Percentiles rank a stretch among this genome's conserved stretches.
phyloP scores from a whole-genome alignment of 345 rosid species.

The Sisymbrium altissimum region DNA sequence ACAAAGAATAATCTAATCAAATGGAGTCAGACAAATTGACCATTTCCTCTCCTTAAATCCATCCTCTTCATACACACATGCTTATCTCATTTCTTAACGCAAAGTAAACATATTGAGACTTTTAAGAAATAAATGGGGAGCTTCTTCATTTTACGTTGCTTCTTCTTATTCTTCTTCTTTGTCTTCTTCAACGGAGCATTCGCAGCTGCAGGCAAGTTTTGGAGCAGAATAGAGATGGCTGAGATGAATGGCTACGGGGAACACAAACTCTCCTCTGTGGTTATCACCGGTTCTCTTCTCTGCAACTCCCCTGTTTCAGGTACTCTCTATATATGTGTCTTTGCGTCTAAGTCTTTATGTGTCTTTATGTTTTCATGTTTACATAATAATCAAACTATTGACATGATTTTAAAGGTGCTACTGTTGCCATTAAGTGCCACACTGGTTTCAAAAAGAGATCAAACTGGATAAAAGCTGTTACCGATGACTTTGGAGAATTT shows the following conservation, averaged over 20 bases:
- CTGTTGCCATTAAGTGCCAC: slow-evolving; percentile 30
- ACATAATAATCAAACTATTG: not conserved
- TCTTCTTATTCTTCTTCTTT: slow-evolving; percentile 22
- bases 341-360: not conserved
- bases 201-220: slow-evolving; percentile 28
- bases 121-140: slow-evolving; percentile 16
- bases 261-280: slow-evolving; percentile 35
- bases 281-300: slow-evolving; percentile 32
- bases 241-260: slow-evolving; percentile 38
- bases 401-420: slow-evolving; percentile 19
- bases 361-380: not conserved
- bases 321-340: not conserved
- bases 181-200: slow-evolving; percentile 26
- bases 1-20: not conserved
- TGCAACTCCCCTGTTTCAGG: slow-evolving; percentile 33
- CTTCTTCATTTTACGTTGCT: slow-evolving; percentile 13
- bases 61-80: slow-evolving; percentile 17
- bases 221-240: slow-evolving; percentile 35
- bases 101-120: slow-evolving; percentile 4
- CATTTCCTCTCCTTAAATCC: slow-evolving; percentile 14
- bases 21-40: slow-evolving; percentile 4
- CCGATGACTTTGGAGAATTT: slow-evolving; percentile 34
- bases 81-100: not conserved
- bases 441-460: slow-evolving; percentile 17
- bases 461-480: slow-evolving; percentile 28